Evolutionary conservation across 2,329 filamentous ascomycete species (phyloP).

Genomic region (Alternaria arbusti): DNA sequence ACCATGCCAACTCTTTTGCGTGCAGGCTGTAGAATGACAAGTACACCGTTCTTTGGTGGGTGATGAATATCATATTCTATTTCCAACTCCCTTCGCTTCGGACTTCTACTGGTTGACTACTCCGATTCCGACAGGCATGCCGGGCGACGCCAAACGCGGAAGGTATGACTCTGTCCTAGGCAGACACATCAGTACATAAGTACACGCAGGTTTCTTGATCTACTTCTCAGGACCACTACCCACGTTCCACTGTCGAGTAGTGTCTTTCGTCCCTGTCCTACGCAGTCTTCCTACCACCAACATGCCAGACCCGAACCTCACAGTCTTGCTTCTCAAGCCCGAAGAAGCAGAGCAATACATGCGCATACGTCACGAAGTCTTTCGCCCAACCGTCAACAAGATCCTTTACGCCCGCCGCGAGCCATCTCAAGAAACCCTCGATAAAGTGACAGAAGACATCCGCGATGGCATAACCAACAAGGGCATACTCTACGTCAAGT

Average conservation of each 20-base stretch:
- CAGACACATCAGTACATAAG: not conserved
- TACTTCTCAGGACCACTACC: not conserved
- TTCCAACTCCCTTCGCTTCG: not conserved
- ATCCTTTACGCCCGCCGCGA: constrained; percentile 41
- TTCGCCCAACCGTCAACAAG: constrained; percentile 41
- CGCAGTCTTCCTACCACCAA: not conserved
- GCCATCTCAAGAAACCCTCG: constrained; percentile 34
- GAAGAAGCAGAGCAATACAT: constrained; percentile 39
- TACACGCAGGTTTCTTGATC: too few relatives aligned
- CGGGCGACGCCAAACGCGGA: not conserved
- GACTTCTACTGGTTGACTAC: constrained; percentile 1
- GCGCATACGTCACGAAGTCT: constrained; percentile 40
- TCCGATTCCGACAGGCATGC: constrained; percentile 11
- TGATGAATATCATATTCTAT: not conserved
- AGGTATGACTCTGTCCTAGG: not conserved
- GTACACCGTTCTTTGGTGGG: not conserved
- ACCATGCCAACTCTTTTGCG: not conserved
- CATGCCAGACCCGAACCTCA: constrained; percentile 32
- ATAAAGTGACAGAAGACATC: constrained; percentile 28
- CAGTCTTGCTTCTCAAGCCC: constrained; percentile 34
- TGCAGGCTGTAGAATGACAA: not conserved
- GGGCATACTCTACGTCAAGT: constrained; percentile 38
- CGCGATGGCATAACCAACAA: constrained; percentile 31
- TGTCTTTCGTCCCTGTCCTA: not conserved
- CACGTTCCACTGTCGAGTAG: not conserved